Conservation (phyloP, 331 rosid species). For the Cydonia oblonga region DNA sequence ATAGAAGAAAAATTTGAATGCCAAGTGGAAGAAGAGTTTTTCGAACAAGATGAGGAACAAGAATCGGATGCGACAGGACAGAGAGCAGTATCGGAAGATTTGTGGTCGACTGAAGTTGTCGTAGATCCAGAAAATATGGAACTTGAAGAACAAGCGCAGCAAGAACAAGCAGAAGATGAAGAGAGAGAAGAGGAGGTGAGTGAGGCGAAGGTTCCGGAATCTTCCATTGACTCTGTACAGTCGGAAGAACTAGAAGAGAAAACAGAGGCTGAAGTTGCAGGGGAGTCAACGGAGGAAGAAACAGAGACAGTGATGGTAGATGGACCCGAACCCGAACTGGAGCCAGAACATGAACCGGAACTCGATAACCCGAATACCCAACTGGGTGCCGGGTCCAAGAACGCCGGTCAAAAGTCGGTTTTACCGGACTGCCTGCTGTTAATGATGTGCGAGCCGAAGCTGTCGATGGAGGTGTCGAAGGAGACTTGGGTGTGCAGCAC, state of each 20-base stretch:
- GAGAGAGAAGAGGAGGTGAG: constrained; percentile 13
- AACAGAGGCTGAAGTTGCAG: constrained; percentile 5
- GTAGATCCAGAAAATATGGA: constrained; percentile 28
- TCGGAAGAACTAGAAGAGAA: constrained; percentile 8
- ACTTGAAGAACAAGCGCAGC: constrained; percentile 4
- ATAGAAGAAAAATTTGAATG: neutral
- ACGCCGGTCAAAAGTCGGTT: constrained; percentile 23
- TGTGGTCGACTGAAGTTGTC: constrained; percentile 1
- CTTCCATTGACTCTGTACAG: constrained; percentile 1
- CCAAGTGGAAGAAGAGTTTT: neutral
- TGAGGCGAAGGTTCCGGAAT: constrained; percentile 5
- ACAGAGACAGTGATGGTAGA: constrained; percentile 6
- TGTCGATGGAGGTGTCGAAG: constrained; percentile 92
- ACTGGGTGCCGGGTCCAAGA: constrained; percentile 9
- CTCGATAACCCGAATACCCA: neutral
- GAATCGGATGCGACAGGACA: neutral
- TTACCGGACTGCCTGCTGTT: constrained; percentile 78
- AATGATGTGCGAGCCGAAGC: constrained; percentile 97
- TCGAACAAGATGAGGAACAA: neutral
- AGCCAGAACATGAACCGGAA: neutral
- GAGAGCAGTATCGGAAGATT: constrained; percentile 9
- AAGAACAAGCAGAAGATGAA: neutral
- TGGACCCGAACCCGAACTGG: constrained; percentile 14
- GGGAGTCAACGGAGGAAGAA: constrained; percentile 22
- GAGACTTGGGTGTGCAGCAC: constrained; percentile 93